Base-by-base conservation (phyloP, 176 grass and related monocot species). In the Tuctoria greenei region DNA sequence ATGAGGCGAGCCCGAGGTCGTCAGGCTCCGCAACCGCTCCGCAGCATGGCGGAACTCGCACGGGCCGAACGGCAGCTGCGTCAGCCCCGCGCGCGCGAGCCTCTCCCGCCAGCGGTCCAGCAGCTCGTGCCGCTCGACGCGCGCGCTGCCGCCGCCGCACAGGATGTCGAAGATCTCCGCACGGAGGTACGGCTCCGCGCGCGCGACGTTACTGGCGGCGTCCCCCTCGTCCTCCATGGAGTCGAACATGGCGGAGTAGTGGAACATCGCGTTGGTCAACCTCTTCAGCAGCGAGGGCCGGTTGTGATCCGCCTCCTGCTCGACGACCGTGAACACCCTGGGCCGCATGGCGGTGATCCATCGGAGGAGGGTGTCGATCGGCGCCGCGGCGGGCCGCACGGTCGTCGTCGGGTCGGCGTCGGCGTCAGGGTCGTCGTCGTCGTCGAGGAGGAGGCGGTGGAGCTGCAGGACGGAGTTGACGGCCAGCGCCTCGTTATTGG, bases 301-400 rank as follows among this genome's bases (percentile, higher is more conserved):
- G 64, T 91, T 97, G 81, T 93, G 88, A 46, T 93, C 88, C 5
- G 86, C 91, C 63, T 97, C 91, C 69, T 93, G 86, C 76, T 93
- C 94, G 0, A 97, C 84, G 8, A 97, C 81, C 0, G 91, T 97
- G n/a, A 97, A 74, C 26, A 97, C 69, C 17, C 26, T 85, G 55
- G 94, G 91, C 11, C 61, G 69, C 0, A 93, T 20, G 10, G 56
- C 64, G 1, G 12, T 13, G 8, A 97, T 39, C 78, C 72, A 85
- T 1, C 64, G 44, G 26, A 97, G 88, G 47, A 97, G 75, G 5
- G 51, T 38, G 74, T 97, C 93, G 4, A 97, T 80, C 3, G 91
- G 81, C 37, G 80, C n/a, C n/a, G n/a, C n/a, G n/a, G n/a, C n/a
- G n/a, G n/a, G n/a, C n/a, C n/a, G n/a, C n/a, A n/a, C 59, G 11